Conservation (phyloP, 1,284 basidiomycete genomes). For the Sporisorium exsertum region DNA sequence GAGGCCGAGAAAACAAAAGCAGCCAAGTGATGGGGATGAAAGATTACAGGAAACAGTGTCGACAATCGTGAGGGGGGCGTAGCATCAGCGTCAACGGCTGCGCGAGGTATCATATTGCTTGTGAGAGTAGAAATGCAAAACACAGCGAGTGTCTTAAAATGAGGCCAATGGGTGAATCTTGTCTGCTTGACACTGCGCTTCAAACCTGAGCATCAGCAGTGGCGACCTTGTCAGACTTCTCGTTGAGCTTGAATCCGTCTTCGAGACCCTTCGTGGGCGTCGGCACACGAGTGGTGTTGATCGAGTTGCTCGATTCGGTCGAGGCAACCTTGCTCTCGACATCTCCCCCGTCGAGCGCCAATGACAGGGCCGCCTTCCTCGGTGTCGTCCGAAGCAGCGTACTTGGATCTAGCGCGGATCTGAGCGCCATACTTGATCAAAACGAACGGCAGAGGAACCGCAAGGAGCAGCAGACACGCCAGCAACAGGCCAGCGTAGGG, state of each 20-base stretch:
- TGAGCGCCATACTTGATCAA: constrained; percentile 56
- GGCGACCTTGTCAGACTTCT: constrained; percentile 10
- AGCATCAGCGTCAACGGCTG: constrained; percentile 2
- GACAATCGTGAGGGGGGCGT: not conserved
- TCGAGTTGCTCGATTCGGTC: constrained; percentile 23
- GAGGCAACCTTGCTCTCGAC: constrained; percentile 33
- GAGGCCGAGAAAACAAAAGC: not conserved
- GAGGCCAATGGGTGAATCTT: not conserved
- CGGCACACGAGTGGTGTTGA: constrained; percentile 29
- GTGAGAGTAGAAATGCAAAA: not conserved
- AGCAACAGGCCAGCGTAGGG: constrained; percentile 54
- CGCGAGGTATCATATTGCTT: constrained; percentile 21
- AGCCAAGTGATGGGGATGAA: not conserved
- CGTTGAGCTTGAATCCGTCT: constrained; percentile 17
- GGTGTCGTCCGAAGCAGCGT: constrained; percentile 48
- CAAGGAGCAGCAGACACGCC: constrained; percentile 47
- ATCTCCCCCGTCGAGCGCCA: constrained; percentile 39
- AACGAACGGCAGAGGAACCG: constrained; percentile 57
- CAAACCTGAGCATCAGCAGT: constrained; percentile 14
- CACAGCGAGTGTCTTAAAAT: not conserved
- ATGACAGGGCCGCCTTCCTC: constrained; percentile 46
- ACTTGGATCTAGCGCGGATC: constrained; percentile 56
- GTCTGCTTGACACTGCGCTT: not conserved
- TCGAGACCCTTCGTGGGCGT: constrained; percentile 33
- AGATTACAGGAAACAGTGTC: not conserved